phyloP scores from a whole-genome alignment of 805 yeast species.

The Lipomyces starkeyi region DNA sequence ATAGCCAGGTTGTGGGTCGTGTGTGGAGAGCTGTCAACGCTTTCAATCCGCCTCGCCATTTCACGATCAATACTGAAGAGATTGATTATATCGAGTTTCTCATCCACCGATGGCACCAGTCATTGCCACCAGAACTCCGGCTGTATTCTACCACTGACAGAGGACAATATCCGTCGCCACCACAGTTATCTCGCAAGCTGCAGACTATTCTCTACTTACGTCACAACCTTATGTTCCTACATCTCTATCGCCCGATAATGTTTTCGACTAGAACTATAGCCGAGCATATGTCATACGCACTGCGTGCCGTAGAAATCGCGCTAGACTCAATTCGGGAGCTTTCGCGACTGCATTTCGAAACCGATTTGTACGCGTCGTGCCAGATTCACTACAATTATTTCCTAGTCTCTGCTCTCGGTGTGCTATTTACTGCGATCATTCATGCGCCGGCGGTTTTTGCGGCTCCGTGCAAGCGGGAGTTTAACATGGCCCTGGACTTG shows the following conservation, averaged over 20 bases:
- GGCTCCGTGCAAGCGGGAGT: conserved; percentile 33
- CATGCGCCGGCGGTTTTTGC: conserved; percentile 38
- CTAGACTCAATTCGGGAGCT: conserved; percentile 39
- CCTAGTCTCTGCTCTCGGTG: conserved; percentile 40
- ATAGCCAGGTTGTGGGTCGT: conserved; percentile 34
- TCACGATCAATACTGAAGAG: conserved; percentile 16
- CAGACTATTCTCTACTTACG: conserved; percentile 27
- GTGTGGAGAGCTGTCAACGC: conserved; percentile 25
- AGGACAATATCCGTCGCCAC: conserved; percentile 8
- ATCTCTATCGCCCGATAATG: conserved; percentile 34
- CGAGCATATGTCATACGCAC: conserved; percentile 28
- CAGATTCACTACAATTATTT: conserved; percentile 42
- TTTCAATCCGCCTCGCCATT: conserved; percentile 20
- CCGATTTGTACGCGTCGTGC: conserved; percentile 37
- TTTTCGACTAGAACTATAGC: conserved; percentile 33
- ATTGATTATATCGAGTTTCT: conserved; percentile 31
- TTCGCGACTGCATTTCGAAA: conserved; percentile 34
- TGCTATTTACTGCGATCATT: conserved; percentile 38
- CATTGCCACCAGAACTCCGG: conserved; percentile 36
- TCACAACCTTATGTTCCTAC: conserved; percentile 32
- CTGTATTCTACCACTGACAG: conserved; percentile 1
- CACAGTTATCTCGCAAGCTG: conserved; percentile 25
- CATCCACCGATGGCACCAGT: conserved; percentile 34
- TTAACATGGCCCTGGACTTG: conserved; percentile 38
- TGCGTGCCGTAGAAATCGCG: conserved; percentile 40